A percentile compares a stretch with the other conserved stretches of the same genome.
Conservation (phyloP, 768 basidiomycete species). For the Lactarius sp. region DNA sequence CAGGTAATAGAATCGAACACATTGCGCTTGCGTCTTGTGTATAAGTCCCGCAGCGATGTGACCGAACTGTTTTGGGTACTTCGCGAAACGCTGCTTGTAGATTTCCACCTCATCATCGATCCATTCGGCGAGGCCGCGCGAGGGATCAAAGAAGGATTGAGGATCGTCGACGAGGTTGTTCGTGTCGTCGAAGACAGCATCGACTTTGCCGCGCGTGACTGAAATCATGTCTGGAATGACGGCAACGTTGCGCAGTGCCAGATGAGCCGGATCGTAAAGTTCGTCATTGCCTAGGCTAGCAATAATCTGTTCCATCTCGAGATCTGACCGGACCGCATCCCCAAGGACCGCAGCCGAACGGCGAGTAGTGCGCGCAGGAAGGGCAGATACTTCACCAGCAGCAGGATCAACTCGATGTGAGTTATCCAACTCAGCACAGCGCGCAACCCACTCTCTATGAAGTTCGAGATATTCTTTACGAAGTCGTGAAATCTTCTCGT, state of each 20-base stretch:
- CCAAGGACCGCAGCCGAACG: slow-evolving; percentile 67
- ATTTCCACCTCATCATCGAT: slow-evolving; percentile 75
- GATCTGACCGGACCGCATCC: slow-evolving; percentile 88
- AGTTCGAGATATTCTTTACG: slow-evolving; percentile 61
- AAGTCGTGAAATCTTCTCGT: slow-evolving; percentile 52
- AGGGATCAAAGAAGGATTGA: slow-evolving; percentile 65
- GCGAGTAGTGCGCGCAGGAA: slow-evolving; percentile 56
- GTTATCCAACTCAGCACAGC: slow-evolving; percentile 66
- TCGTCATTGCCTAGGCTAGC: slow-evolving; percentile 92
- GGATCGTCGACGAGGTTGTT: slow-evolving; percentile 77
- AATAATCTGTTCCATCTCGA: slow-evolving; percentile 97
- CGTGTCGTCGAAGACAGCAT: slow-evolving; percentile 76
- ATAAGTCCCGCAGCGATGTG: slow-evolving; percentile 75
- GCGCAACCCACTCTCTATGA: slow-evolving; percentile 68
- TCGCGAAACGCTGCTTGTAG: slow-evolving; percentile 77
- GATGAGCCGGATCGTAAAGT: slow-evolving; percentile 83
- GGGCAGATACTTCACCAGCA: slow-evolving; percentile 31
- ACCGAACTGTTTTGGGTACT: slow-evolving; percentile 93
- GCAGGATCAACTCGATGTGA: slow-evolving; percentile 42
- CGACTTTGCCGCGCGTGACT: slow-evolving; percentile 54
- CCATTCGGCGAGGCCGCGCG: slow-evolving; percentile 80
- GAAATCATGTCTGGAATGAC: slow-evolving; percentile 88
- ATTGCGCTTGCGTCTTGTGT: slow-evolving; percentile 83
- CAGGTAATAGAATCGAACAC: slow-evolving; percentile 90
- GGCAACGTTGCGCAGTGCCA: slow-evolving; percentile 83